A percentile compares a stretch with the other conserved stretches of the same genome.
Evolutionary conservation across 257 asterid genomes (phyloP).

Genomic region (Rehmannia glutinosa): DNA sequence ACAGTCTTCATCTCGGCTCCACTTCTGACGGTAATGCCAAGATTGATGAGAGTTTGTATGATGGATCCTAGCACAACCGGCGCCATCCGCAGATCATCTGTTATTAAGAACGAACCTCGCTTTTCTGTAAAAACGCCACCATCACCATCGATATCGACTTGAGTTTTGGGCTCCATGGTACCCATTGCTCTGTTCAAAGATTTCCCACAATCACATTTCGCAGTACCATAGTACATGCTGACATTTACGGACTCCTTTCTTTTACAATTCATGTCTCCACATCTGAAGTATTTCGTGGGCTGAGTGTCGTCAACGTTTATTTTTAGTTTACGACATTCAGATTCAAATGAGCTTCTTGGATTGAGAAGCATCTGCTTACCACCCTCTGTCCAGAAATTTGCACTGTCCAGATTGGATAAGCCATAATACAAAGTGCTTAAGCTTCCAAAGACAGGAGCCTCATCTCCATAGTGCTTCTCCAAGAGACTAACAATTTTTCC

Average conservation of each 20-base stretch:
- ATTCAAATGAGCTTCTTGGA: conserved; percentile 8
- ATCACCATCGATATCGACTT: neutral
- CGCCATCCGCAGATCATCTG: conserved; percentile 11
- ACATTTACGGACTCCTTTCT: neutral
- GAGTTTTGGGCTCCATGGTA: no score
- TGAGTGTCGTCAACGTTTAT: neutral
- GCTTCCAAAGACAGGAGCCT: conserved; percentile 12
- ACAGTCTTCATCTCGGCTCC: neutral
- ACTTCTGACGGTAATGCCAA: neutral
- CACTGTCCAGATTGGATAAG: neutral
- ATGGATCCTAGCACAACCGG: conserved; percentile 1
- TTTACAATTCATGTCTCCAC: neutral
- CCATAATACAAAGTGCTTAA: conserved; percentile 9
- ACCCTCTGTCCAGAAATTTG: conserved; percentile 1
- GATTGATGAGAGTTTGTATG: neutral
- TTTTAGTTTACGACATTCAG: neutral
- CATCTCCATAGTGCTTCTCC: neutral
- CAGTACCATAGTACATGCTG: neutral
- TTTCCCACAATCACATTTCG: neutral
- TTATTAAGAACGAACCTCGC: conserved; percentile 6
- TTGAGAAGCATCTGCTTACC: conserved; percentile 10
- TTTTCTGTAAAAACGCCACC: conserved; percentile 6
- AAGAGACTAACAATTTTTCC: neutral
- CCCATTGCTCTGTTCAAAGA: neutral
- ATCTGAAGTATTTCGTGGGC: neutral